Evolutionary conservation across 371 early-diverging fungal genomes (phyloP).

Genomic region (Dichotomocladium elegans): DNA sequence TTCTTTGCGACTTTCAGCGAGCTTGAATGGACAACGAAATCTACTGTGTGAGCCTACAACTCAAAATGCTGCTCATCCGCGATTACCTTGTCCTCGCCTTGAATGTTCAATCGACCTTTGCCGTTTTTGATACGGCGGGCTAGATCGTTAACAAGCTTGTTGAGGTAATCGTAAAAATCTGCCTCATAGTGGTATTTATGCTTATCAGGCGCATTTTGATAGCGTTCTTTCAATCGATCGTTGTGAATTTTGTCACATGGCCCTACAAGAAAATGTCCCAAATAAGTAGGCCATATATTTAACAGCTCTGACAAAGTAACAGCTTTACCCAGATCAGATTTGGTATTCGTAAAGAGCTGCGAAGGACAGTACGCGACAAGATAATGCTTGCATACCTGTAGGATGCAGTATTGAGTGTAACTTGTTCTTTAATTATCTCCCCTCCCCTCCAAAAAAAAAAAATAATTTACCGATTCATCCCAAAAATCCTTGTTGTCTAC

Average conservation of each 20-base stretch:
- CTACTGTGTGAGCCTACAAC: background rate
- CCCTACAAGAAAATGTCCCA: constrained; percentile 39
- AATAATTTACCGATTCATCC: constrained; percentile 54
- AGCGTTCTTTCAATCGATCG: constrained; percentile 73
- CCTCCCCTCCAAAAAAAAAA: too few relatives aligned
- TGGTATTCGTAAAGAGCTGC: constrained; percentile 84
- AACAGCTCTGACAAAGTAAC: too few relatives aligned
- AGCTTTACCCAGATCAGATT: constrained; percentile 72
- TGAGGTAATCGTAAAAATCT: constrained; percentile 71
- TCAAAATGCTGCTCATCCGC: background rate
- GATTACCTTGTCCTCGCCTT: constrained; percentile 68
- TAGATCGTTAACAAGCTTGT: constrained; percentile 68
- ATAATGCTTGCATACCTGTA: constrained; percentile 82
- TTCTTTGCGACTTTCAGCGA: constrained; percentile 68
- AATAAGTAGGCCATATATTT: background rate
- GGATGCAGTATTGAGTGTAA: background rate
- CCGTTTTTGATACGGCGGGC: constrained; percentile 75
- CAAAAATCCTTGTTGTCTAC: constrained; percentile 63
- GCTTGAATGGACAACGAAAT: constrained; percentile 22
- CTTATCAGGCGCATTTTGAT: constrained; percentile 65
- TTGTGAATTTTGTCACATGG: constrained; percentile 78
- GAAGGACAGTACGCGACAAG: constrained; percentile 86
- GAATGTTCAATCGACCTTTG: constrained; percentile 67
- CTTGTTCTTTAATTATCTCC: too few relatives aligned
- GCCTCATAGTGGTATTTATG: constrained; percentile 72